Evolutionary conservation across 495 filamentous ascomycete species (phyloP), one percentile per base, ranked within the genome.

Genomic region (Lasiosphaeria ovina): DNA sequence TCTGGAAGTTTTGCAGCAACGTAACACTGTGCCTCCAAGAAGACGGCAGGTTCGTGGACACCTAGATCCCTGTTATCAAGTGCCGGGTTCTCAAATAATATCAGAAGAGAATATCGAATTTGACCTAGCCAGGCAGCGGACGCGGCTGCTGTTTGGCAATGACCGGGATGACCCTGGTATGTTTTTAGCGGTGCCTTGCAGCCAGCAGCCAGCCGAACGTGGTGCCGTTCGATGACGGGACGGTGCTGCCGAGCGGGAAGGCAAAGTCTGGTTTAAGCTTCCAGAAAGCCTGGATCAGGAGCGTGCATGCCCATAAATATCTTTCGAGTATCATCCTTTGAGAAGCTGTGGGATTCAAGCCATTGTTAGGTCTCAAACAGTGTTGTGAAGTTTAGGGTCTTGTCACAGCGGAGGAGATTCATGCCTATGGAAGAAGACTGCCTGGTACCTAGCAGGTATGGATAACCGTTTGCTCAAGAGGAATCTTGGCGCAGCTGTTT

Each of bases 211-310:
- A 24, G 24, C 24, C 24, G 24, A 24, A 24, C 24, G 24, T 24
- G 24, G 24, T 24, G 24, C 24, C 24, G 24, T 24, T 24, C 2
- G 24, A 24, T 24, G 24, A 24, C 24, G 24, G 24, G 24, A 24
- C 24, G 24, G 24, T 24, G 35, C 34, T 36, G 17, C 53, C 34
- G 53, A 55, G 42, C 50, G 50, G 31, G 24, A 52, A 35, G 31
- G 50, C 17, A 14, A 9, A 52, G n/a, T 34, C 31, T 52, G 50
- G 31, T 52, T 8, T 33, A 52, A 52, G 31, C 50, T 52, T 52
- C 50, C 50, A 47, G 44, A 52, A 52, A 52, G 9, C 14, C 50
- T 32, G 50, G 31, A 47, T 47, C 16, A 11, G 44, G 6, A 11
- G 24, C 2, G 24, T 24, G 24, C 24, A 24, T 24, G 2, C 24